Base-by-base conservation (phyloP, 768 basidiomycete species). In the Russula ochroleuca region DNA sequence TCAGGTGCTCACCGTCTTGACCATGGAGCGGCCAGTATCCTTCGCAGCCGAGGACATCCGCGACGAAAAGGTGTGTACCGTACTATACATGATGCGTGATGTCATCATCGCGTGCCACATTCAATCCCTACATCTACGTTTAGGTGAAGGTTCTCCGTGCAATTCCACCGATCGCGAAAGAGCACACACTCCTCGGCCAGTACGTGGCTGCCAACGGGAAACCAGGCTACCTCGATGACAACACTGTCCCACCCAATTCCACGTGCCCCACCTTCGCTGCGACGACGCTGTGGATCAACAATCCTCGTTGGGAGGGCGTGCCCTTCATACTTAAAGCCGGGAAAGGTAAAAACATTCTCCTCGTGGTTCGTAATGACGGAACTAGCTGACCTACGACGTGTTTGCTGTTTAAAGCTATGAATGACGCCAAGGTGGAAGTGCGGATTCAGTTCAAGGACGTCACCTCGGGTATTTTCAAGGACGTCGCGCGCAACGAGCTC, bases 161-260 rank as follows among this genome's bases (percentile, higher is more conserved):
- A 52, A 98, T 99, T 71, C 87, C 92, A 56, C 85, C 95, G 14
- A 86, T 98, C 70, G 79, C 83, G 68, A 77, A 75, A 40, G 76
- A 80, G 59, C 94, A 98, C 71, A 87, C 87, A 37, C 85, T 99
- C 53, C 85, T 99, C 58, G 96, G 97, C 11, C 96, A 99, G 76
- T 99, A 99, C 74, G 89, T 92, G 56, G 79, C 80, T 40, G 88
- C 88, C 31, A 85, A 90, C 69, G 91, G 88, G 63, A 97, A 98
- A 76, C 95, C 97, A n/a, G 96, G 96, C n/a, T 98, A 99, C 75
- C 85, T 97, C 63, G 96, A 99, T 67, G 96, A 99, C 73, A 85
- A 89, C 33, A 98, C 93, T 2, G 96, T 98, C 28, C 96, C 96
- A 41, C 93, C 83, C 73, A 84, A 85, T 72, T 98, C 95, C 25